Base-by-base conservation (phyloP, 2,329 filamentous ascomycete species). In the Apiospora arundinis region DNA sequence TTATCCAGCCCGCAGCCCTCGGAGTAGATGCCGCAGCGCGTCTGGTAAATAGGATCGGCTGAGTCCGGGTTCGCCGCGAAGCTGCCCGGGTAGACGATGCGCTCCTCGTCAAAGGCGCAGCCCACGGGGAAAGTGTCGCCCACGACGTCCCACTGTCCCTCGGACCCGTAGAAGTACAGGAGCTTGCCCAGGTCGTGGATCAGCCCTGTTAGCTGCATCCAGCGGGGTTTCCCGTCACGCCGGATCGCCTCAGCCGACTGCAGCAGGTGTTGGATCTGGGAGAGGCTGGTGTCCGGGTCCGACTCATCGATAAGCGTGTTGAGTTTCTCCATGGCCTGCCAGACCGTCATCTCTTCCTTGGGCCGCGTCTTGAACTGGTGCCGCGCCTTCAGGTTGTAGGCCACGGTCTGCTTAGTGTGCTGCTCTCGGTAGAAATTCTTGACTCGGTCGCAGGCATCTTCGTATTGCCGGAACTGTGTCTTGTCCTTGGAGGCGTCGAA, bases 141-240 rank as follows among this genome's bases (percentile, higher is more conserved):
- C 37, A 97, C 95, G 3, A 97, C 94, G 78, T 97, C 94, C 95
- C 95, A 97, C 83, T 97, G 95, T 69, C 94, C 94, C 77, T 92
- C 85, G n/a, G 93, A 93, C 73, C 90, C 93, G 83, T 93, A 93
- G 84, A 94, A 93, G 85, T 91, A 93, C 74, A 94, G 88, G 14
- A 95, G 88, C 83, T 95, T 95, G 81, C 93, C 93, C 0, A 95
- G 86, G 79, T 95, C 93, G 82, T 95, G 93, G 80, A 95, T 92
- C 32, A 95, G 86, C 8, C 92, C 92, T 0, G 90, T 92, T 40
- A 94, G 83, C 83, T 94, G 92, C 91, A 95, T 94, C 92, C 92
- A 95, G 75, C 92, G 88, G 11, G 92, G 92, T 85, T 93, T 93
- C 79, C 92, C 92, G 80, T 97, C 95, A 67, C 92, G 90, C 42